Percentiles rank a stretch among this genome's conserved stretches.
These are phyloP conservation scores for Tricholoma furcatifolium DNA, from an alignment of 768 basidiomycete genomes.

Conservation along the genomic window DNA sequence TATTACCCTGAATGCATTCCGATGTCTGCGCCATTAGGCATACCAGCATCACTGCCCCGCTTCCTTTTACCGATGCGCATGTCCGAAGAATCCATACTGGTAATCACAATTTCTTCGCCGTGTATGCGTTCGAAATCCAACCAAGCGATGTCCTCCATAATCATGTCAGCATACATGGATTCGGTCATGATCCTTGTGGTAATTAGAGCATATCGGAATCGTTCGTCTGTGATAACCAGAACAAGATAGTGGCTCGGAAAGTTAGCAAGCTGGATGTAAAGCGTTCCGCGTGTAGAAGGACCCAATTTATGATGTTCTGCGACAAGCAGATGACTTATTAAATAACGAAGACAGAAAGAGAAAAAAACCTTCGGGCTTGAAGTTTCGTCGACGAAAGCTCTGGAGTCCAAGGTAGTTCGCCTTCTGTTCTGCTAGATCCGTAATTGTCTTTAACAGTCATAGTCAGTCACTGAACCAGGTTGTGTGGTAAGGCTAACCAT, in stretches of 20 bases:
- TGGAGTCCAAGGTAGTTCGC: conserved; percentile 83
- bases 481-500: conserved; percentile 42
- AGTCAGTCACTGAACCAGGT: neutral
- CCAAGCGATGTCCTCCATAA: conserved; percentile 80
- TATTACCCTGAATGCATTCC: conserved; percentile 19
- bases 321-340: conserved; percentile 1
- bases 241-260: conserved; percentile 85
- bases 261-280: conserved; percentile 77
- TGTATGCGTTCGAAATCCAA: conserved; percentile 70
- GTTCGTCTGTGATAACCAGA: conserved; percentile 74
- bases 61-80: conserved; percentile 21
- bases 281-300: conserved; percentile 50
- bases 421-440: conserved; percentile 80
- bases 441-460: conserved; percentile 61
- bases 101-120: conserved; percentile 34
- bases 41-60: conserved; percentile 14
- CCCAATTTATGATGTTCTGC: conserved; percentile 76
- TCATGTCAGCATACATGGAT: conserved; percentile 56
- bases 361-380: conserved; percentile 57
- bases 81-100: conserved; percentile 21
- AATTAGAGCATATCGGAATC: conserved; percentile 82
- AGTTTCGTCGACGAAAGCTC: conserved; percentile 67
- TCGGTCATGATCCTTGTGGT: conserved; percentile 56
- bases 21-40: conserved; percentile 2
- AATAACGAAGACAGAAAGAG: neutral